Base-by-base conservation (phyloP, 352 stramenopile species). In the Phytophthora pisi region DNA sequence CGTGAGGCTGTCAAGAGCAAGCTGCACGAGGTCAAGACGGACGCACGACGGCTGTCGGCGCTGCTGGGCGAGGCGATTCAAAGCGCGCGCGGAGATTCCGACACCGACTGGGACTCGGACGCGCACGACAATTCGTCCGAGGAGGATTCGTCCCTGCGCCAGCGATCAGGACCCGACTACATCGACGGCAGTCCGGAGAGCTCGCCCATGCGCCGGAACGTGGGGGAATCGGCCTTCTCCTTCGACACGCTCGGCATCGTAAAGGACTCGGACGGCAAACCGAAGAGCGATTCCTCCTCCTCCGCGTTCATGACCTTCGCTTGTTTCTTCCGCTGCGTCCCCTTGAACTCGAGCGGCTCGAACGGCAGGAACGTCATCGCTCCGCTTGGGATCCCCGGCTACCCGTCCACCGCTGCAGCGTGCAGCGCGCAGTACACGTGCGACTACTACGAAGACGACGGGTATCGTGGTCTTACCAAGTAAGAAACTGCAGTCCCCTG, bases 111-210 rank as follows among this genome's bases (percentile, higher is more conserved):
- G 28, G 62, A 72, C 13, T 66, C 54, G 0, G 70, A 79, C 38
- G 80, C 72, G 1, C 66, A 72, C 30, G 70, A 75, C 20, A 56
- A 74, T 15, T 73, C 71, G 6, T 62, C 61, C 4, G 57, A 52
- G 15, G 60, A 62, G 16, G 66, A 26, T 20, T 55, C 8, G 24
- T 43, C 52, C 5, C 34, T 68, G 11, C 62, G 62, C 4, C 70
- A 72, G 26, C 68, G 68, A 9, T 68, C 47, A 15, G 50, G 70
- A 26, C 66, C 71, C 2, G 75, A 85, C 43, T 85, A 79, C n/a
- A 73, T 86, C 20, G 79, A 89, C 18, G 66, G 71, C 16, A 90
- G 82, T 53, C 86, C 86, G 0, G 86, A 93, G 56, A 88, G 81
- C 53, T 93, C 83, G 9, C 83, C 85, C 0, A 90, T 92, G 75